Base-by-base conservation (phyloP, 2,329 filamentous ascomycete species). In the Eutypella sp. region DNA sequence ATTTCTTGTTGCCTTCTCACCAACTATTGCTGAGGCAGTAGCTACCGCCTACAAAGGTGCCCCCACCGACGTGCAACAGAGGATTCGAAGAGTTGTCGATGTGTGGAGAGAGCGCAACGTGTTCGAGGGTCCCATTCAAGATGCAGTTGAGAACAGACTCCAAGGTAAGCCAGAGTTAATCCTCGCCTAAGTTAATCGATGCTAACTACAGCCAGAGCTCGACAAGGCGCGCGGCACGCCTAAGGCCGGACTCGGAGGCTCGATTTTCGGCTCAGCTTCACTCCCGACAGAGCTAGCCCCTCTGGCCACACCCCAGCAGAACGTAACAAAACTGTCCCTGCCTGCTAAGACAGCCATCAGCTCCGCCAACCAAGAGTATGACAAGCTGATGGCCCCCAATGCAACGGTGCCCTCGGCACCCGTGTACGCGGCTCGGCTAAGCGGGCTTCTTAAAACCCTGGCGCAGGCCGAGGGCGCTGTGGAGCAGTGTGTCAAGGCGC, bases 61-160 rank as follows among this genome's bases (percentile, higher is more conserved):
- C 2, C 82, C 88, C 7, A 78, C 82, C 31, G 92, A 99, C 42
- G 82, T 96, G 23, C 93, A 97, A 64, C 79, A 81, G 47, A 96
- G 96, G 65, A 74, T 99, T 31, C 80, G 86, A 49, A 81, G 93
- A 25, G 92, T 97, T 1, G 81, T 97, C 3, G 92, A 97, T 59
- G 93, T 99, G 16, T 99, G 93, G 93, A 85, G 85, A 61, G 83
- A 92, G 58, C 79, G 93, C 29, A 71, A 74, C 43, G 93, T 99
- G 39, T 99, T 99, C 58, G 89, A 95, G 50, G 66, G 66, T 1
- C 79, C 85, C 0, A 87, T 96, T 41, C 85, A 96, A 63, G 81
- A 84, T 46, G 85, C 86, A 1, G 82, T 96, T 43, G 92, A 97
- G 62, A 72, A 79, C 47, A 79, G 87, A 24, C 75, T 97, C 44